Evolutionary conservation across 2,329 filamentous ascomycete species (phyloP).

Genomic region (Alternaria brassicicola): DNA sequence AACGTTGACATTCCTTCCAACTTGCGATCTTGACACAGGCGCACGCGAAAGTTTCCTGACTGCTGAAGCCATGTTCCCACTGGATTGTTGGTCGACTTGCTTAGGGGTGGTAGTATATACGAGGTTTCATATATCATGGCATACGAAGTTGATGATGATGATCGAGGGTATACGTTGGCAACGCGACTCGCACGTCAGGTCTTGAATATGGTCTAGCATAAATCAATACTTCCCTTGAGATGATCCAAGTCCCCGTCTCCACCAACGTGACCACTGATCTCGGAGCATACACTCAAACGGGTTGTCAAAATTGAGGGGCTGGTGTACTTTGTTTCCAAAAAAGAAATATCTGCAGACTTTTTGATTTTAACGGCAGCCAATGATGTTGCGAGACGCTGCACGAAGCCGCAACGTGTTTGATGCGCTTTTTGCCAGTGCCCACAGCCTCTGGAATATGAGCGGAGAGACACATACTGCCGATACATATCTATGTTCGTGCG

Average conservation of each 20-base stretch:
- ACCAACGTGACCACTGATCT: background rate
- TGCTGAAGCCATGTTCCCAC: background rate
- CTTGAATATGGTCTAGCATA: background rate
- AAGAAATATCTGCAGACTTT: background rate
- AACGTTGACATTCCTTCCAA: background rate
- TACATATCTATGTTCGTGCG: background rate
- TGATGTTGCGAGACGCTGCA: background rate
- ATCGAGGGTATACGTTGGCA: background rate
- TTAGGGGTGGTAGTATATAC: background rate
- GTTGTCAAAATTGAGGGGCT: background rate
- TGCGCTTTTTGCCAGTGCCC: background rate
- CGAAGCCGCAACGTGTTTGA: background rate
- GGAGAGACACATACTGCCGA: background rate
- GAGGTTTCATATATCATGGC: slow-evolving; percentile 1
- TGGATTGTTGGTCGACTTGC: background rate
- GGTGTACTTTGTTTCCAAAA: background rate
- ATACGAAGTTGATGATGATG: background rate
- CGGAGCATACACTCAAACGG: background rate
- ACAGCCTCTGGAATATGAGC: background rate
- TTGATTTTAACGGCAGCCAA: background rate
- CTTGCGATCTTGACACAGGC: background rate
- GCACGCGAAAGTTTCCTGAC: background rate
- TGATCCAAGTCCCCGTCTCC: background rate
- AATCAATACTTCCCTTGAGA: background rate
- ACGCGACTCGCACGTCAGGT: background rate